Evolutionary conservation across 176 grass and related monocot species (phyloP), one percentile per base, ranked within the genome.

Genomic region (Melocanna baccifera): DNA sequence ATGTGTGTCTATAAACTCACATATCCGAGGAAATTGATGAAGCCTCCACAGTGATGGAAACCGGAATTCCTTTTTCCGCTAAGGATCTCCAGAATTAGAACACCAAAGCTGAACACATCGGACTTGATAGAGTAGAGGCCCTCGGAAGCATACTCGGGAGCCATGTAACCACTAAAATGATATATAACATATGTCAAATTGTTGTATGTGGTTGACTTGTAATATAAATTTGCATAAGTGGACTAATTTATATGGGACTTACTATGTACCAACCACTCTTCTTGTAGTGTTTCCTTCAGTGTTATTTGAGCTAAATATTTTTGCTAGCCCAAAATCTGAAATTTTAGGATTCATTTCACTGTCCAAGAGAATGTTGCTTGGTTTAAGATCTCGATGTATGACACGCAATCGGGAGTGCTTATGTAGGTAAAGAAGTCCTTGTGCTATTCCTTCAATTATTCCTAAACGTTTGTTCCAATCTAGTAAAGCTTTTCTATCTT

Each of bases 331-430:
- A 9, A 69, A 88, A 81, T 88, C 86, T 81, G 80, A 84, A 74
- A 91, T 87, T 40, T 84, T 84, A n/a, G 75, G 51, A 69, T 70
- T 87, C 81, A 84, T 56, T 76, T 83, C 71, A 0, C 55, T 77
- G 29, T 89, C 91, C 64, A 81, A 34, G 1, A 89, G 76, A 85
- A 89, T 89, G 76, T 85, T 89, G 63, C 87, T 85, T 75, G 87
- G 87, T 75, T 89, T 89, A 75, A 89, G 87, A 80, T 85, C 87
- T n/a, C 82, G 82, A 61, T 89, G 87, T 67, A 89, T 85, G 25
- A 89, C 87, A 51, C 76, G 82, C 69, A 89, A 62, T 9, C 87
- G 42, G 0, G 82, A 89, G 69, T 89, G 82, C 51, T 89, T 89
- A 80, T 89, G 87, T 25, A 89, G 87, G 47, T 89, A 89, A 39